Percentiles rank a stretch among this genome's conserved stretches.
Conservation (phyloP, 371 early-diverging fungal species). For the Mortierella sp. region DNA sequence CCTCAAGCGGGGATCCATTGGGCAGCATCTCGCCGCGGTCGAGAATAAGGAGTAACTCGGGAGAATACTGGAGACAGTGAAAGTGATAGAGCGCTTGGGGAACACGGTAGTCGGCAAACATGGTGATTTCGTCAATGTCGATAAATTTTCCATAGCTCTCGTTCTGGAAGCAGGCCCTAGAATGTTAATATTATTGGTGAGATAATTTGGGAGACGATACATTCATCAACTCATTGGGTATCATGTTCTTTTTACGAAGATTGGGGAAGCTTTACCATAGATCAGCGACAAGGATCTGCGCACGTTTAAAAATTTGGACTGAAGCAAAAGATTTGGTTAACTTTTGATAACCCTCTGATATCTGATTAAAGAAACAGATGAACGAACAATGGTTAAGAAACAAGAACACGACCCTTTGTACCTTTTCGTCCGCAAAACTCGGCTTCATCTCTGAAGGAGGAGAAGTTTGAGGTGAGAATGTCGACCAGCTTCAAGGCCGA, state of each 20-base stretch:
- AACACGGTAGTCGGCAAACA: slow-evolving; percentile 93
- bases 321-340: no score
- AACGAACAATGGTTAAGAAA: not conserved
- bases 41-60: slow-evolving; percentile 62
- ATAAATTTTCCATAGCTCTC: slow-evolving; percentile 68
- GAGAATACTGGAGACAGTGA: slow-evolving; percentile 77
- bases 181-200: no score
- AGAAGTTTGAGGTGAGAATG: slow-evolving; percentile 70
- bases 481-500: slow-evolving; percentile 71
- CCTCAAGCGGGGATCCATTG: slow-evolving; percentile 73
- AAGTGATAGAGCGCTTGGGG: slow-evolving; percentile 79
- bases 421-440: slow-evolving; percentile 69
- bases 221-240: no score
- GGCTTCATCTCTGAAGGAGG: slow-evolving; percentile 79
- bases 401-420: slow-evolving; percentile 22
- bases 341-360: no score
- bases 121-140: slow-evolving; percentile 88
- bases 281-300: slow-evolving; percentile 93
- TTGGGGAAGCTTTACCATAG: slow-evolving; percentile 73
- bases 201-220: no score
- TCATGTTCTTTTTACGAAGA: no score
- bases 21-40: slow-evolving; percentile 61
- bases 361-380: slow-evolving; percentile 1
- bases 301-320: slow-evolving; percentile 84
- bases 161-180: slow-evolving; percentile 89